Evolutionary conservation across 208 protist genomes (phyloP), one percentile per base, ranked within the genome.

Genomic region (Wallacemonas sp.): DNA sequence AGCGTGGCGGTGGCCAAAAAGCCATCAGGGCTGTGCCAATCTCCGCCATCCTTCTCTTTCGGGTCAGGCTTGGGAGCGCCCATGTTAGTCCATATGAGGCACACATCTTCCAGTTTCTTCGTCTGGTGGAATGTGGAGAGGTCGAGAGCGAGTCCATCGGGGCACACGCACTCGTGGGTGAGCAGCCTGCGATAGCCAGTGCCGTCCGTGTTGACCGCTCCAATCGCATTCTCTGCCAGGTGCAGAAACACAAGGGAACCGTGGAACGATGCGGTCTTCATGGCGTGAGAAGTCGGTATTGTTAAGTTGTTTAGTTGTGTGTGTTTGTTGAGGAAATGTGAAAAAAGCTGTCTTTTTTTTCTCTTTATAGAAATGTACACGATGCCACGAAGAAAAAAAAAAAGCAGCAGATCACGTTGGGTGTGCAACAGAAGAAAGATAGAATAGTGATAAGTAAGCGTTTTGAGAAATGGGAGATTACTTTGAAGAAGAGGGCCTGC

Each of bases 51-150:
- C n/a, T 66, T 58, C 26, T 28, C 44, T 9, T 9, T n/a, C 11
- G 56, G 56, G 36, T 26, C 22, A 9, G 30, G 21, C 51, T 68
- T 65, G 34, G 31, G 47, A 12, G 1, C 60, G 1, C 72, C 72
- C 77, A 78, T 78, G 56, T 75, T 79, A 26, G 58, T 72, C 77
- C 64, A 75, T 55, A 68, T 72, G 62, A 62, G 46, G 15, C 67
- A 33, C 5, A 79, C 59, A 42, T 83, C 72, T 5, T 67, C 36
- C 4, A 39, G 33, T 0, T 70, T 47, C 39, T 66, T 72, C 2
- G 77, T 66, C 34, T 64, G 24, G 24, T 19, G 45, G 55, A 71
- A 76, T 31, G 22, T 33, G 60, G 17, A 65, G 27, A 83, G 46
- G 46, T 79, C 72, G 17, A 83, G 26, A n/a, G 49, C 59, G 31